Conservation (phyloP, 1,284 basidiomycete species). For the Boletellus dicymbophilus region DNA sequence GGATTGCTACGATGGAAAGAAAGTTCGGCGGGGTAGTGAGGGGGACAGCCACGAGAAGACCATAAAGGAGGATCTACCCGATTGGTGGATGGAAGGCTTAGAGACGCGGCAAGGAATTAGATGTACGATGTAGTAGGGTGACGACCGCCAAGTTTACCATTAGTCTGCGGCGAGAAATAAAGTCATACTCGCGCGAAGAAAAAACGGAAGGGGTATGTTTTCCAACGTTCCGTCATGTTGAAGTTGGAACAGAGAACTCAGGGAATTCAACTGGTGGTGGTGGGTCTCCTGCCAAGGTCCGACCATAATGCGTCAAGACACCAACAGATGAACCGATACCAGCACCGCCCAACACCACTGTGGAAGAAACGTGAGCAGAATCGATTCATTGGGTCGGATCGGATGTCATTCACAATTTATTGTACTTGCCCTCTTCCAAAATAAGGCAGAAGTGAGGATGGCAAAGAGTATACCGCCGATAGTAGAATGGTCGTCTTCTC, state of each 20-base stretch:
- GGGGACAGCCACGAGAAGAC: conserved; percentile 29
- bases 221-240: conserved; percentile 1
- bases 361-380: background rate
- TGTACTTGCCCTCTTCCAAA: conserved; percentile 63
- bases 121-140: conserved; percentile 8
- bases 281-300: conserved; percentile 51
- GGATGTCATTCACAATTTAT: conserved; percentile 50
- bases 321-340: conserved; percentile 65
- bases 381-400: background rate
- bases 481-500: conserved; percentile 68
- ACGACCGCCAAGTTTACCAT: background rate
- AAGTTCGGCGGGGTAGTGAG: conserved; percentile 32
- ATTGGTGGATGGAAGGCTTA: conserved; percentile 69
- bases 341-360: conserved; percentile 70
- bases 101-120: conserved; percentile 49
- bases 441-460: conserved; percentile 61
- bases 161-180: background rate
- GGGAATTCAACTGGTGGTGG: conserved; percentile 42
- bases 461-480: conserved; percentile 65
- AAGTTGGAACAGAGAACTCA: conserved; percentile 17
- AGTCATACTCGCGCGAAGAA: background rate
- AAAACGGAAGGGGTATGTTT: background rate
- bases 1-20: conserved; percentile 66
- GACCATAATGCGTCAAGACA: conserved; percentile 53
- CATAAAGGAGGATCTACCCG: conserved; percentile 55